Conservation (phyloP, 1,139 yeast genomes). For the Hyphopichia pseudoburtonii region DNA sequence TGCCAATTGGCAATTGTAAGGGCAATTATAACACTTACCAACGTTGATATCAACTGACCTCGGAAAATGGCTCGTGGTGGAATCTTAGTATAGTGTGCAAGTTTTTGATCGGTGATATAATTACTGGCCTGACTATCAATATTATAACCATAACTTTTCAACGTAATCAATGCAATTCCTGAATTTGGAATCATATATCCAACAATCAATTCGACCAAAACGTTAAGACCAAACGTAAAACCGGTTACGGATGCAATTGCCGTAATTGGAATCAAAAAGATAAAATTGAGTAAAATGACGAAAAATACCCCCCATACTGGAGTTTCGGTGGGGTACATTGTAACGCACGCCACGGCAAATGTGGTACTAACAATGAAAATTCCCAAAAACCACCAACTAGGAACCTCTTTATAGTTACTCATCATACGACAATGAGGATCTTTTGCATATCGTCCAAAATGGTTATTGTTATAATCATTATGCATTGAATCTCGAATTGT, state of each 20-base stretch:
- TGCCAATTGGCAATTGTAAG: conserved; percentile 31
- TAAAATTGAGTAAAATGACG: conserved; percentile 33
- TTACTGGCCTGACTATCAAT: conserved; percentile 38
- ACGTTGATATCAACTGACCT: conserved; percentile 30
- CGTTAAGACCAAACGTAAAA: conserved; percentile 38
- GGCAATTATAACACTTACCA: conserved; percentile 24
- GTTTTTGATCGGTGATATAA: conserved; percentile 36
- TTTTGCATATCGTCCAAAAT: conserved; percentile 20
- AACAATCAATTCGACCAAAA: conserved; percentile 39
- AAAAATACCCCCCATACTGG: conserved; percentile 40
- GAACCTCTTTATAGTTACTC: conserved; percentile 39
- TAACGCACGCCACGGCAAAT: conserved; percentile 32
- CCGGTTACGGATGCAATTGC: conserved; percentile 40
- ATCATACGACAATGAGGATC: conserved; percentile 46
- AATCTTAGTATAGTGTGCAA: conserved; percentile 34
- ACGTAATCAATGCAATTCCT: conserved; percentile 37
- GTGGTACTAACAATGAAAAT: conserved; percentile 28
- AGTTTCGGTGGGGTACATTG: conserved; percentile 35
- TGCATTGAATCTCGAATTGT: conserved; percentile 32
- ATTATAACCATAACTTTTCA: conserved; percentile 39
- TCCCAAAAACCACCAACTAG: conserved; percentile 39
- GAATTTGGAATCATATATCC: conserved; percentile 42
- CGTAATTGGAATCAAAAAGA: conserved; percentile 37
- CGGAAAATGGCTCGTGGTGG: conserved; percentile 37
- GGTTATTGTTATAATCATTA: conserved; percentile 10